These are phyloP conservation scores for Vigna hirtella DNA, from an alignment of 306 rosid species.

Conservation along the genomic window DNA sequence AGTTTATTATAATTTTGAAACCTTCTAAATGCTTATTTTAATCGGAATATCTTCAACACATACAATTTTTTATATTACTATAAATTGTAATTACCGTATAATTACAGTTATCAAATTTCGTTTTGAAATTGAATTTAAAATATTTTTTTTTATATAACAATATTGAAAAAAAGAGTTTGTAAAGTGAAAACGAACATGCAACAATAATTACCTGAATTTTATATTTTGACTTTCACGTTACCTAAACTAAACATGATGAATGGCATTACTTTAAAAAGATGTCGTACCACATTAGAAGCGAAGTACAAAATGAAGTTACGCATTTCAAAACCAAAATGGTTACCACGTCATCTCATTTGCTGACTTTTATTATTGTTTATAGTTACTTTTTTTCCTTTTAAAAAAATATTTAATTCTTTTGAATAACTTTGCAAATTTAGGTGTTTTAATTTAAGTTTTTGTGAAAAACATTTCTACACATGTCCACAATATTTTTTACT, in stretches of 20 bases:
- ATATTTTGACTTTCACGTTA: conserved; percentile 9
- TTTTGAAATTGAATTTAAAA: background rate
- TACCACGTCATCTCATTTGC: background rate
- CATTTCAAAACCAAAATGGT: conserved; percentile 25
- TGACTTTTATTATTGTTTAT: background rate
- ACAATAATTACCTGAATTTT: background rate
- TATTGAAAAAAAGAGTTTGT: background rate
- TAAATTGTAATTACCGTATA: background rate
- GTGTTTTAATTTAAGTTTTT: no score
- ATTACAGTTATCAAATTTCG: background rate
- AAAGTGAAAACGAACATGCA: conserved; percentile 1
- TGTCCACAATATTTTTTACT: no score
- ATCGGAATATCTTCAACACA: background rate
- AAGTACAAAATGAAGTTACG: background rate
- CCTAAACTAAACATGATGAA: background rate
- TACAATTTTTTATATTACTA: background rate
- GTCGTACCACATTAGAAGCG: background rate
- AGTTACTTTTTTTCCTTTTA: no score
- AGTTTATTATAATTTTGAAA: background rate
- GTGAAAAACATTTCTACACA: no score
- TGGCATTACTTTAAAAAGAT: background rate
- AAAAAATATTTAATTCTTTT: no score
- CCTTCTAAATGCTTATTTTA: background rate
- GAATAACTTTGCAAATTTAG: no score
- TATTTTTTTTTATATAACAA: background rate